Evolutionary conservation across 208 protist species (phyloP).

Genomic region (Wallacemonas sp.): DNA sequence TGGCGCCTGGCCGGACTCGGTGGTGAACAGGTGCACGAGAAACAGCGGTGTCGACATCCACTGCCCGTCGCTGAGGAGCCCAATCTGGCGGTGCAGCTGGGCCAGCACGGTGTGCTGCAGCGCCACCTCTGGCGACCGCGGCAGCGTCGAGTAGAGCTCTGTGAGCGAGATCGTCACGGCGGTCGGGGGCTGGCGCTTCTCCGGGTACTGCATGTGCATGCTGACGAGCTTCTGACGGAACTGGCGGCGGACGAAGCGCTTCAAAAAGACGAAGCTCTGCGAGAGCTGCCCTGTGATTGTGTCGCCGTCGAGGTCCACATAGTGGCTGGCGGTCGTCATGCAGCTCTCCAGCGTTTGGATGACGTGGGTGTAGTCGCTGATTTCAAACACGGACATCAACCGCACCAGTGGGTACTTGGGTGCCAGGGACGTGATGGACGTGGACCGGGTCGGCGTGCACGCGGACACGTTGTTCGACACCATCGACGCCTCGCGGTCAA

Average conservation of each 20-base stretch:
- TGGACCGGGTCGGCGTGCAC: conserved; percentile 12
- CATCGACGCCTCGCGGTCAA: conserved; percentile 17
- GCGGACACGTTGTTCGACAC: conserved; percentile 14
- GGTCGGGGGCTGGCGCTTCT: conserved; percentile 38
- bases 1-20: conserved; percentile 71
- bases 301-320: conserved; percentile 84
- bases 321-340: conserved; percentile 85
- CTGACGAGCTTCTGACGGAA: conserved; percentile 71
- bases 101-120: conserved; percentile 80
- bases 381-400: conserved; percentile 31
- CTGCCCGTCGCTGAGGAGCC: conserved; percentile 64
- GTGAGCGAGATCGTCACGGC: conserved; percentile 76
- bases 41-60: conserved; percentile 75
- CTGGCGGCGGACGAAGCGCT: conserved; percentile 77
- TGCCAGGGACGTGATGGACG: conserved; percentile 19
- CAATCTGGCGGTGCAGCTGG: conserved; percentile 90
- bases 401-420: conserved; percentile 59
- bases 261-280: conserved; percentile 77
- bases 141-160: conserved; percentile 74
- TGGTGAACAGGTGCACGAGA: conserved; percentile 84
- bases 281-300: conserved; percentile 67
- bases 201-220: conserved; percentile 66
- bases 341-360: conserved; percentile 85
- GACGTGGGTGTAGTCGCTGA: conserved; percentile 58
- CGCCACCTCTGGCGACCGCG: conserved; percentile 71